A percentile compares a stretch with the other conserved stretches of the same genome.
phyloP scores from a whole-genome alignment of 1,284 basidiomycete species.

The Trametes sp. region DNA sequence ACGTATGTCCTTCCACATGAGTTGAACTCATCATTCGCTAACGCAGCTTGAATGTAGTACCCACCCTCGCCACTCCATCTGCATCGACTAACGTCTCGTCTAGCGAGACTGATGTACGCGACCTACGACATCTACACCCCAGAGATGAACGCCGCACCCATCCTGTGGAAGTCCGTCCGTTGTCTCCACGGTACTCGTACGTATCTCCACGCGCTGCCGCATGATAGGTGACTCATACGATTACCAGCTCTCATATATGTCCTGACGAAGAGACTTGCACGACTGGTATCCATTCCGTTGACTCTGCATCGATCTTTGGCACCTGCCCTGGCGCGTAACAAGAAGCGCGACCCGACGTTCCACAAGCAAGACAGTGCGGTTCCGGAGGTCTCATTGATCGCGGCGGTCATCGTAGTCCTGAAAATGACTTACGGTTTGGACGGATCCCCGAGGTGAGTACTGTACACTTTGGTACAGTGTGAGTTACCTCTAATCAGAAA shows the following conservation, averaged over 20 bases:
- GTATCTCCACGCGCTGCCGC: constrained; percentile 40
- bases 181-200: constrained; percentile 79
- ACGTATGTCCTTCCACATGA: constrained; percentile 52
- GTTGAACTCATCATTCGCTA: neutral
- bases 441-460: constrained; percentile 61
- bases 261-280: constrained; percentile 65
- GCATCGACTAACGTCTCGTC: constrained; percentile 66
- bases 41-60: constrained; percentile 50
- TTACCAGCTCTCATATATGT: constrained; percentile 66
- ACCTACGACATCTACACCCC: constrained; percentile 74
- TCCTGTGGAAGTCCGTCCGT: constrained; percentile 83
- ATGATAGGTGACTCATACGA: neutral
- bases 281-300: constrained; percentile 65
- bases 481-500: neutral
- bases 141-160: constrained; percentile 78
- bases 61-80: constrained; percentile 66
- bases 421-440: constrained; percentile 89
- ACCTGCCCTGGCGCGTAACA: constrained; percentile 47
- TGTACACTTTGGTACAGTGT: neutral
- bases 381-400: constrained; percentile 78
- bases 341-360: constrained; percentile 50
- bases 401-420: constrained; percentile 72
- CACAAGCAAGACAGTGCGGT: constrained; percentile 71
- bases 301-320: constrained; percentile 65
- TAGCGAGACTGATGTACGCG: constrained; percentile 63